phyloP scores from a whole-genome alignment of 495 filamentous ascomycete genomes.

The Podospora australis region DNA sequence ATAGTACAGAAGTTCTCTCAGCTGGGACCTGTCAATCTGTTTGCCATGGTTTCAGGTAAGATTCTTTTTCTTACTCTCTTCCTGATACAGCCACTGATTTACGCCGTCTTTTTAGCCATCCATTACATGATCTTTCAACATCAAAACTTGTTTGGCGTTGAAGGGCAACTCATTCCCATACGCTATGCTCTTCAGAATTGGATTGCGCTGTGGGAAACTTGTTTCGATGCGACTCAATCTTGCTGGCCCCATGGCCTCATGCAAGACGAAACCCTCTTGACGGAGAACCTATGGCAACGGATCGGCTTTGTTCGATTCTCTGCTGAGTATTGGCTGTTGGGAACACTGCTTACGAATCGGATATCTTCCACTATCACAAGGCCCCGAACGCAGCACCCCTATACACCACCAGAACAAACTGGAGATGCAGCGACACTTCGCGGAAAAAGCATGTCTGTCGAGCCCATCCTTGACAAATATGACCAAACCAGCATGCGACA shows the following conservation, averaged over 20 bases:
- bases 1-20: slow-evolving; percentile 13
- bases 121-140: slow-evolving; percentile 31
- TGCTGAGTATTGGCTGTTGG: slow-evolving; percentile 26
- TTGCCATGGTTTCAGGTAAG: slow-evolving; percentile 28
- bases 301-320: slow-evolving; percentile 23
- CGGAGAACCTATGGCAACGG: slow-evolving; percentile 22
- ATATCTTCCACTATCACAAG: slow-evolving; percentile 7
- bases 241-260: slow-evolving; percentile 16
- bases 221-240: slow-evolving; percentile 10
- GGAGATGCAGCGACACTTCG: neutral
- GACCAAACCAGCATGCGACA: slow-evolving; percentile 32
- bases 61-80: neutral
- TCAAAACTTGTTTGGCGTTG: slow-evolving; percentile 25
- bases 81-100: neutral
- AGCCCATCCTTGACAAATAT: slow-evolving; percentile 27
- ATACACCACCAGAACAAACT: neutral
- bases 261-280: slow-evolving; percentile 10
- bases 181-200: slow-evolving; percentile 24
- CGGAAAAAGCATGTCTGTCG: slow-evolving; percentile 12
- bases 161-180: slow-evolving; percentile 25
- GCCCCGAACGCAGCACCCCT: neutral
- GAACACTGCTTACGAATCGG: slow-evolving; percentile 21
- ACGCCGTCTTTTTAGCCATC: slow-evolving; percentile 12
- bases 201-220: slow-evolving; percentile 25
- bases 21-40: slow-evolving; percentile 26